These are phyloP conservation scores for Umbelopsis vinacea DNA, from an alignment of 192 early-diverging fungal genomes.

Conservation along the genomic window DNA sequence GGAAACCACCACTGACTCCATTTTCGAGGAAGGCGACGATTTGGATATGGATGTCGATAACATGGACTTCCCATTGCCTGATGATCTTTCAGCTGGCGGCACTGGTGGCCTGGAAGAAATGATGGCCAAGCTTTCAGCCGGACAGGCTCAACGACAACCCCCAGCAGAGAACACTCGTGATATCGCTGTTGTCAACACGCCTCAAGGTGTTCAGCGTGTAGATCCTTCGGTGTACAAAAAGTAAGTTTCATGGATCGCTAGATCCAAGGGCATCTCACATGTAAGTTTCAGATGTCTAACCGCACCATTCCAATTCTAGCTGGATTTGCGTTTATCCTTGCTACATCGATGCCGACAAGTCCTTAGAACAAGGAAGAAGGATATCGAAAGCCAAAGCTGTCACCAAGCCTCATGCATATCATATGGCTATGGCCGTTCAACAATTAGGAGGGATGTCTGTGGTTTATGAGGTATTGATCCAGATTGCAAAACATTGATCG, in stretches of 20 bases:
- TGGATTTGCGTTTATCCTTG: constrained; percentile 78
- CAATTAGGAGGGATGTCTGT: constrained; percentile 57
- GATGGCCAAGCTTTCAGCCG: constrained; percentile 20
- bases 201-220: constrained; percentile 29
- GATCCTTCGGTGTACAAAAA: constrained; percentile 38
- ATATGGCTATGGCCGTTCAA: constrained; percentile 67
- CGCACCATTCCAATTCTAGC: constrained; percentile 28
- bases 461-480: constrained; percentile 60
- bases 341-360: constrained; percentile 69
- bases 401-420: constrained; percentile 62
- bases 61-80: constrained; percentile 57
- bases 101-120: constrained; percentile 1
- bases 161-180: not conserved
- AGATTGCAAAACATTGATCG: not conserved
- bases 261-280: not conserved
- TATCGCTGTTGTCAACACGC: constrained; percentile 23
- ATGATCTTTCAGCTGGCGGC: constrained; percentile 26
- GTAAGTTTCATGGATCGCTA: constrained; percentile 19
- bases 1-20: constrained; percentile 42
- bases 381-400: constrained; percentile 57
- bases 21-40: constrained; percentile 48
- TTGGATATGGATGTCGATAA: constrained; percentile 57
- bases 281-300: not conserved
- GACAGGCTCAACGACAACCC: not conserved
- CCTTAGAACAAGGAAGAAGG: constrained; percentile 62